Evolutionary conservation across 306 rosid genomes (phyloP), one percentile per base, ranked within the genome.

Genomic region (Fragaria nilgerrensis): DNA sequence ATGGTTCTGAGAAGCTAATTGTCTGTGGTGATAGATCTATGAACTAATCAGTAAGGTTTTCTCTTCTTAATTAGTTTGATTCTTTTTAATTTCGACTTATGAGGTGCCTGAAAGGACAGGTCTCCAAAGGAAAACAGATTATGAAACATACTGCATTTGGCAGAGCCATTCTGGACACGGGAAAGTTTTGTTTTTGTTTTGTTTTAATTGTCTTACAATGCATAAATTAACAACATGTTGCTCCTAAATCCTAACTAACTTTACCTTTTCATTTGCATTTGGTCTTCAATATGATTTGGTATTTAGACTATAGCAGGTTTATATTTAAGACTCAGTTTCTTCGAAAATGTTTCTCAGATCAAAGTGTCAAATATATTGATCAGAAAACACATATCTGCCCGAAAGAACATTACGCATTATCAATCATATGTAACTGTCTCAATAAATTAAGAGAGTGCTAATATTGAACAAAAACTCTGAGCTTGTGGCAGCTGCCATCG

Each of bases 401-500:
- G 3, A 43, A 56, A 56, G 62, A 56, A n/a, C 10, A 56, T 56
- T n/a, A 10, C 3, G 62, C 29, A 56, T 22, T 12, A 22, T 55
- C 50, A 0, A 47, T 47, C 62, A 56, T 56, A 56, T 56, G 62
- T 0, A 55, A n/a, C 10, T 55, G 29, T 55, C 27, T 55, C 27
- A 55, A 20, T n/a, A 55, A 55, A n/a, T n/a, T 55, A 78, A 83
- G 75, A 70, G 70, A 74, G 48, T 56, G 45, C 64, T 81, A 3
- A 3, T 2, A 56, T n/a, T 9, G 62, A 56, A 14, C 77, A 77
- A 80, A 81, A 72, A 80, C 32, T 77, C 63, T 70, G 79, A 49
- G 85, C 90, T 86, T 85, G 85, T 89, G 85, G 88, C 75, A 80
- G 81, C 82, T 79, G 70, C 78, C 70, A 73, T 78, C 73, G 78